Evolutionary conservation across 129 eudicot genomes (phyloP).

Genomic region (Escallonia herrerae): DNA sequence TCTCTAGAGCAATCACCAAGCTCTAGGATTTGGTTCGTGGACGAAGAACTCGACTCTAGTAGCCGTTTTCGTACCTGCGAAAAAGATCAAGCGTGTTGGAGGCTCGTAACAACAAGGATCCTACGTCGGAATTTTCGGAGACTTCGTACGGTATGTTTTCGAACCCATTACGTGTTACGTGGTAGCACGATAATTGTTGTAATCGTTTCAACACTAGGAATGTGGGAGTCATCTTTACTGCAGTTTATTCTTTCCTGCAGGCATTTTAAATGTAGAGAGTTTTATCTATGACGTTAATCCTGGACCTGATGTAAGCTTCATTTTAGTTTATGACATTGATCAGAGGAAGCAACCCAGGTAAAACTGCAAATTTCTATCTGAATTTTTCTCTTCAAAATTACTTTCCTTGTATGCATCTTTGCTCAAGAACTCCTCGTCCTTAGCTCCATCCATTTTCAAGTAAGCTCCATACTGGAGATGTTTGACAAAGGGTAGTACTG

Average conservation of each 20-base stretch:
- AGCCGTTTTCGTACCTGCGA: too few relatives aligned
- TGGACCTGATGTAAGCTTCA: constrained; percentile 5
- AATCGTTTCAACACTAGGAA: too few relatives aligned
- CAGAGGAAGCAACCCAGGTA: constrained; percentile 6
- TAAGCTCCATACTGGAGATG: background rate
- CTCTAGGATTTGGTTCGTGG: too few relatives aligned
- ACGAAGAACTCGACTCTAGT: too few relatives aligned
- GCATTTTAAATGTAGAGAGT: constrained; percentile 13
- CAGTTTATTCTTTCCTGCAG: constrained; percentile 22
- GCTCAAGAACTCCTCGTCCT: constrained; percentile 25
- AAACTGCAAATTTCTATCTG: background rate
- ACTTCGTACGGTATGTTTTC: too few relatives aligned
- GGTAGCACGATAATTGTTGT: too few relatives aligned
- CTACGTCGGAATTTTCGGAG: too few relatives aligned
- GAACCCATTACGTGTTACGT: too few relatives aligned
- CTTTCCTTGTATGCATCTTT: constrained; percentile 26
- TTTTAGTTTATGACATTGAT: background rate
- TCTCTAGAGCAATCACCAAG: too few relatives aligned
- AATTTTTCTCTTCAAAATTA: background rate
- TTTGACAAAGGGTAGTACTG: too few relatives aligned
- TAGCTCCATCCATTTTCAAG: constrained; percentile 1
- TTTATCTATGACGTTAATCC: constrained; percentile 3
- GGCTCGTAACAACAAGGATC: too few relatives aligned
- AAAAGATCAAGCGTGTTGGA: too few relatives aligned
- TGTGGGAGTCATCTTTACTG: background rate